Evolutionary conservation across 2,329 filamentous ascomycete species (phyloP).

Genomic region (Graphiopsis chlorocephala): DNA sequence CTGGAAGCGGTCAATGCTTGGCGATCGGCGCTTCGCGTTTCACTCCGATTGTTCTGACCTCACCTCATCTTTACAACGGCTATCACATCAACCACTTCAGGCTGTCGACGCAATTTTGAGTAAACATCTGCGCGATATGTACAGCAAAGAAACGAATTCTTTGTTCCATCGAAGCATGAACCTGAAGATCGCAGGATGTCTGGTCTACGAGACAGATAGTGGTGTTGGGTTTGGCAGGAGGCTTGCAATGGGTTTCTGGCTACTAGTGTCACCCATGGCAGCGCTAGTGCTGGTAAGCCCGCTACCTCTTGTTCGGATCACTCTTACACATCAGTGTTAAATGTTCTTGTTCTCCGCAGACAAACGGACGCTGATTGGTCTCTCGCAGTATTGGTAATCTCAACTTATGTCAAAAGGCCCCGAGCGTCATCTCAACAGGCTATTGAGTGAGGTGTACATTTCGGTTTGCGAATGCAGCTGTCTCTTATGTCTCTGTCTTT

Average conservation of each 20-base stretch:
- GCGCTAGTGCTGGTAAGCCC: background rate
- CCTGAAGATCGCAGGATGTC: background rate
- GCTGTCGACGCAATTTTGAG: background rate
- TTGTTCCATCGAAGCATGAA: background rate
- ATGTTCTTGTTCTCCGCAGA: background rate
- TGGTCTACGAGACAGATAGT: background rate
- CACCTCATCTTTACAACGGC: background rate
- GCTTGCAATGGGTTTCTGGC: background rate
- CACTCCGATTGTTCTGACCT: background rate
- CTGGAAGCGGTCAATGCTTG: background rate
- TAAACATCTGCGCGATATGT: background rate
- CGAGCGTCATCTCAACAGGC: background rate
- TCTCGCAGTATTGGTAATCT: background rate
- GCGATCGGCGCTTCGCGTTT: background rate
- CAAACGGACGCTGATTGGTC: background rate
- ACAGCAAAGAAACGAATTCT: background rate
- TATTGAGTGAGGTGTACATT: background rate
- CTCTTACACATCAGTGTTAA: background rate
- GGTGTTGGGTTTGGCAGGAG: background rate
- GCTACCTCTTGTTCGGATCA: background rate
- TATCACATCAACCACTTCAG: background rate
- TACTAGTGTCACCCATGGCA: background rate
- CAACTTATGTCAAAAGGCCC: background rate
- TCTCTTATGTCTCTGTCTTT: background rate
- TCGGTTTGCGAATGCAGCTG: background rate